Conservation (phyloP, 805 yeast genomes). For the Scheffersomyces ergatensis region DNA sequence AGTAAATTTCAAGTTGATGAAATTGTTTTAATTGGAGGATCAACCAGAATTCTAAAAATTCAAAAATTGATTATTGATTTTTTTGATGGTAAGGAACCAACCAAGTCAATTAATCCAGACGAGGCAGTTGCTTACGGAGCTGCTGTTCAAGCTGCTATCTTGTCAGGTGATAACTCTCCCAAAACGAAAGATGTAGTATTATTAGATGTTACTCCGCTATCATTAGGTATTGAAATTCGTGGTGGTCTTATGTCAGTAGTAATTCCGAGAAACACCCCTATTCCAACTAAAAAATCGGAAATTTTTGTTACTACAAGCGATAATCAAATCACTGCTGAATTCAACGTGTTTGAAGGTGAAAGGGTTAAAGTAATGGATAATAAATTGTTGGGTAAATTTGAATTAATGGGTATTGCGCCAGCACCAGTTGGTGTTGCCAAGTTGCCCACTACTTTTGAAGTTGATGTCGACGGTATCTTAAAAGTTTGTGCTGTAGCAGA, state of each 20-base stretch:
- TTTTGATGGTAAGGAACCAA: slow-evolving; percentile 93
- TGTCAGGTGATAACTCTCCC: slow-evolving; percentile 71
- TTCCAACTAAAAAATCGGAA: slow-evolving; percentile 94
- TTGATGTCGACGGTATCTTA: slow-evolving; percentile 84
- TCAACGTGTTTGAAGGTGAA: slow-evolving; percentile 95
- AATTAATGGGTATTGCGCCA: slow-evolving; percentile 82
- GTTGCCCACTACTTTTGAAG: slow-evolving; percentile 81
- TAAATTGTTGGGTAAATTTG: slow-evolving; percentile 85
- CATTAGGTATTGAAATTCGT: slow-evolving; percentile 93
- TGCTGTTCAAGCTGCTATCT: slow-evolving; percentile 79
- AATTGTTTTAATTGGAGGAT: slow-evolving; percentile 97
- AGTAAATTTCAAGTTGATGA: slow-evolving; percentile 87
- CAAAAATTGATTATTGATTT: slow-evolving; percentile 87
- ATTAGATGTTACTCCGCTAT: slow-evolving; percentile 90
- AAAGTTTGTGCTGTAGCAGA: slow-evolving; percentile 86
- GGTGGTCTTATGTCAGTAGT: slow-evolving; percentile 98
- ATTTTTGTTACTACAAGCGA: slow-evolving; percentile 94
- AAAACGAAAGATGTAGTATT: slow-evolving; percentile 54
- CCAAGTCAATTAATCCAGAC: slow-evolving; percentile 97
- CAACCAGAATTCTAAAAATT: slow-evolving; percentile 98
- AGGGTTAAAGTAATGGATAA: slow-evolving; percentile 92
- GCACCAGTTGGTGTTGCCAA: slow-evolving; percentile 92
- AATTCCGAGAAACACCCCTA: slow-evolving; percentile 91
- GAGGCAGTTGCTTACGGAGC: slow-evolving; percentile 99
- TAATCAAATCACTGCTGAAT: slow-evolving; percentile 92